A percentile compares a stretch with the other conserved stretches of the same genome.
Evolutionary conservation across 2,329 filamentous ascomycete genomes (phyloP).

Genomic region (Fusarium hostae): DNA sequence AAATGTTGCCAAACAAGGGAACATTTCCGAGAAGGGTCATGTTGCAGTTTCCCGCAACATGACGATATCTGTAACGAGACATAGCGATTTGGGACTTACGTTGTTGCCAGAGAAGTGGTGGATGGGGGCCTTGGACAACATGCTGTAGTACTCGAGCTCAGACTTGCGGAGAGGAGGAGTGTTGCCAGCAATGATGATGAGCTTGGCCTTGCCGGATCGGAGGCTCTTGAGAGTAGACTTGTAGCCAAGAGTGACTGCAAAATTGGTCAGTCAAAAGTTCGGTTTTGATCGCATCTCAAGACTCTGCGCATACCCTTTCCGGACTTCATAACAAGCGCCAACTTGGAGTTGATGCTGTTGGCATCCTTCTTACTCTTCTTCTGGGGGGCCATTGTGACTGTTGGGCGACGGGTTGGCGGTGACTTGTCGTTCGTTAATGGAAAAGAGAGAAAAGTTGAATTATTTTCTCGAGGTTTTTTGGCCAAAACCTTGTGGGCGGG

Average conservation of each 20-base stretch:
- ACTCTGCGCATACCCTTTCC: constrained; percentile 73
- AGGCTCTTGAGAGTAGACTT: constrained; percentile 78
- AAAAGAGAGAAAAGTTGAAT: constrained; percentile 33
- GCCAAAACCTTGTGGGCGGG: too few species aligned
- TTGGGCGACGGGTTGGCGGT: constrained; percentile 50
- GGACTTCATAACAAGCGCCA: constrained; percentile 72
- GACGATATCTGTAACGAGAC: constrained; percentile 23
- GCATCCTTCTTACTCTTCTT: constrained; percentile 91
- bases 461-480: too few species aligned
- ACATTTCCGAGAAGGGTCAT: constrained; percentile 42
- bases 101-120: constrained; percentile 99
- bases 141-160: constrained; percentile 95
- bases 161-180: constrained; percentile 97
- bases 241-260: constrained; percentile 55
- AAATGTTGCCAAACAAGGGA: constrained; percentile 30
- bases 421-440: constrained; percentile 49
- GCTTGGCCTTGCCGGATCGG: constrained; percentile 96
- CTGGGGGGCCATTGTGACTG: constrained; percentile 71
- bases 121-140: constrained; percentile 92
- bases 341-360: constrained; percentile 72
- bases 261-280: constrained; percentile 24
- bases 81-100: constrained; percentile 73
- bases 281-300: not conserved
- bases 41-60: constrained; percentile 36
- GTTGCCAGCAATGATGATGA: constrained; percentile 93